Conservation (phyloP, 345 rosid genomes). For the Nephelium lappaceum region DNA sequence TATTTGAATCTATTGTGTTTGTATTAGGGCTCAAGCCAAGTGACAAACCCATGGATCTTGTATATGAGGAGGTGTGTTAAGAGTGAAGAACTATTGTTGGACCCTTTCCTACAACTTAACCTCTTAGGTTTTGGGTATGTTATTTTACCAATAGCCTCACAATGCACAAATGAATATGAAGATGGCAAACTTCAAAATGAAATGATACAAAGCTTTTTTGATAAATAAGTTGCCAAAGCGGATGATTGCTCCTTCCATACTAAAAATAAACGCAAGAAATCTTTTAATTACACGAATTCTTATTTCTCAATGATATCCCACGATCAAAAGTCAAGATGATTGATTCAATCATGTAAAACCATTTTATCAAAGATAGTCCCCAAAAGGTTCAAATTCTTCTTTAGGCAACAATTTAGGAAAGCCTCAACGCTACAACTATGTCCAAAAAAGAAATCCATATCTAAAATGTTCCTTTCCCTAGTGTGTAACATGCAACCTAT, state of each 20-base stretch:
- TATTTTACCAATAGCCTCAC: no score
- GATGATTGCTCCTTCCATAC: neutral
- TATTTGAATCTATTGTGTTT: no score
- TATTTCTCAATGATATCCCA: neutral
- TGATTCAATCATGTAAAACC: neutral
- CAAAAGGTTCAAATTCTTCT: neutral
- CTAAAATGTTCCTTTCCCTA: neutral
- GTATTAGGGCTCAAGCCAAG: no score
- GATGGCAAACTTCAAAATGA: neutral
- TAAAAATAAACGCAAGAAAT: neutral
- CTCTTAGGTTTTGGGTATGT: no score
- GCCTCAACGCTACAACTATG: neutral
- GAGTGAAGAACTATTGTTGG: no score
- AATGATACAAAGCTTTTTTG: neutral
- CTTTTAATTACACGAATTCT: neutral
- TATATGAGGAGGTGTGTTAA: no score
- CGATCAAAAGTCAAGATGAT: neutral
- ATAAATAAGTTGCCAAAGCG: neutral
- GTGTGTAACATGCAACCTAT: neutral
- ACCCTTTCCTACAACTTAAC: no score
- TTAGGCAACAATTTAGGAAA: neutral
- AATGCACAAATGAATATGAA: neutral
- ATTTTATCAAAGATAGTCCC: neutral
- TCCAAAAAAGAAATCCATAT: neutral
- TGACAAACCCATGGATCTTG: no score